phyloP scores from a whole-genome alignment of 306 rosid genomes.

The Prosopis cineraria region DNA sequence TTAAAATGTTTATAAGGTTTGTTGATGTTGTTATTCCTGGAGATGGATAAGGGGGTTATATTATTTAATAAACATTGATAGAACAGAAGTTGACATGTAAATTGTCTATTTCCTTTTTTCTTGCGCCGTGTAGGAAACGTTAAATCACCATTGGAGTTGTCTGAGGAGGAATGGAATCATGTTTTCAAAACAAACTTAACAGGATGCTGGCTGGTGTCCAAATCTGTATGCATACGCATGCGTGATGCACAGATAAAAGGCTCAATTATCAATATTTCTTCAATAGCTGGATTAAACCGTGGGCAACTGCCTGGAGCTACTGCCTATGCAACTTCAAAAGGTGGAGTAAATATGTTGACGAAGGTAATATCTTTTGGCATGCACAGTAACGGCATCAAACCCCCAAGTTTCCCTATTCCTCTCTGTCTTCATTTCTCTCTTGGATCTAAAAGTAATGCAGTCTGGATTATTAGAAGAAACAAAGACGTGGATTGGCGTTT shows the following conservation, averaged over 20 bases:
- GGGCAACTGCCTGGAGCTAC: constrained; percentile 66
- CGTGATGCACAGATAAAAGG: constrained; percentile 54
- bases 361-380: constrained; percentile 47
- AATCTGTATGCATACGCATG: constrained; percentile 59
- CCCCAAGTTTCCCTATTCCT: background rate
- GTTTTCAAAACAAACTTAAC: constrained; percentile 59
- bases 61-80: background rate
- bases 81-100: background rate
- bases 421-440: background rate
- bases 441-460: constrained; percentile 2
- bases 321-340: constrained; percentile 69
- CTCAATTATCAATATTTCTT: constrained; percentile 74
- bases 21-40: background rate
- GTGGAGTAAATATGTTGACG: constrained; percentile 54
- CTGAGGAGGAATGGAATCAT: constrained; percentile 75
- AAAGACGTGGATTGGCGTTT: background rate
- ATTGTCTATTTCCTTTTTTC: background rate
- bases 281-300: constrained; percentile 60
- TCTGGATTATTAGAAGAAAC: background rate
- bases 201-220: constrained; percentile 80
- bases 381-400: background rate
- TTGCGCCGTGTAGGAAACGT: constrained; percentile 54
- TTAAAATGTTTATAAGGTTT: background rate
- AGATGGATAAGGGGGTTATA: background rate
- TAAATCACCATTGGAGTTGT: constrained; percentile 51